Evolutionary conservation across 352 stramenopile species (phyloP).

Genomic region (Aphanomyces invadans): DNA sequence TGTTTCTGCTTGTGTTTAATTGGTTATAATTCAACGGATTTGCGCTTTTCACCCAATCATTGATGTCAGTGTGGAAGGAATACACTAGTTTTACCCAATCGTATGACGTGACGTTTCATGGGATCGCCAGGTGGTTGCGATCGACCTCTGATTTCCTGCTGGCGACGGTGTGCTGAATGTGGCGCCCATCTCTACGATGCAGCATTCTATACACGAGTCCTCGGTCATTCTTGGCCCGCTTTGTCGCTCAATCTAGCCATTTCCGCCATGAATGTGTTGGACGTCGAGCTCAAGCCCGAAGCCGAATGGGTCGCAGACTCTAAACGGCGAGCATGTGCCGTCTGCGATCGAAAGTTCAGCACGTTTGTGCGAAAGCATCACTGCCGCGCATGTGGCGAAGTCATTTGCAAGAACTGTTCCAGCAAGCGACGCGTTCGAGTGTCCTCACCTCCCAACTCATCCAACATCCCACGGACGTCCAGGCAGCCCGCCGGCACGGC

Average conservation of each 20-base stretch:
- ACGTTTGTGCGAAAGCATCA: conserved; percentile 74
- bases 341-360: conserved; percentile 64
- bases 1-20: no score
- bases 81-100: conserved; percentile 57
- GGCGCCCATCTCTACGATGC: background rate
- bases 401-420: conserved; percentile 76
- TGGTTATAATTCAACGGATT: conserved; percentile 17
- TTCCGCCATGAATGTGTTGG: background rate
- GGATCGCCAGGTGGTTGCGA: conserved; percentile 47
- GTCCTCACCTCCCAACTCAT: background rate
- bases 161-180: no score
- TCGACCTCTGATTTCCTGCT: no score
- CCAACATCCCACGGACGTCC: no score
- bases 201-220: conserved; percentile 9
- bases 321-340: conserved; percentile 57
- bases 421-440: conserved; percentile 42
- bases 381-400: conserved; percentile 66
- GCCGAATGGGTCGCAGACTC: conserved; percentile 58
- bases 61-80: conserved; percentile 29
- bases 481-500: no score
- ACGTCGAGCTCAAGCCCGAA: conserved; percentile 11
- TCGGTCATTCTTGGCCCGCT: background rate
- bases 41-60: conserved; percentile 20
- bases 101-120: conserved; percentile 33
- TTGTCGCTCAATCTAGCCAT: background rate